These are phyloP conservation scores for Fraxinus nigra DNA, from an alignment of 305 asterid species.

Conservation along the genomic window DNA sequence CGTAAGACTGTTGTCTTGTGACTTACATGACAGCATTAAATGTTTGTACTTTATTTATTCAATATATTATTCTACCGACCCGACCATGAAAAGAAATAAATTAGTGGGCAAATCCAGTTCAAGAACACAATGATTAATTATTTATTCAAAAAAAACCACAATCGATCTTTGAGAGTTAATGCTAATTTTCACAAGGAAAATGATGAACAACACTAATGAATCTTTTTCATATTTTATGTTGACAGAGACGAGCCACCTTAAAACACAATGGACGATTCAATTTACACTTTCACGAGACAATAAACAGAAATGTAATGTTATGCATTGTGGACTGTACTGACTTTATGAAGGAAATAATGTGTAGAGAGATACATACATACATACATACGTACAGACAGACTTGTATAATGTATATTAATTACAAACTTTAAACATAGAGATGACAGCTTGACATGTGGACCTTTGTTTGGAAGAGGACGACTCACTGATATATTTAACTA, in stretches of 20 bases:
- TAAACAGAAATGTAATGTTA: background rate
- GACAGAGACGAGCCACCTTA: background rate
- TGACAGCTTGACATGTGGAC: constrained; percentile 54
- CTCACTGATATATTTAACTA: constrained; percentile 49
- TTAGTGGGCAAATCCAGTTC: background rate
- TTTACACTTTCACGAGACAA: background rate
- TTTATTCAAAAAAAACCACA: background rate
- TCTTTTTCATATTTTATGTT: background rate
- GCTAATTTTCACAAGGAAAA: background rate
- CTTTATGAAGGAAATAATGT: background rate
- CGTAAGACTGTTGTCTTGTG: background rate
- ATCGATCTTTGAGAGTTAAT: background rate
- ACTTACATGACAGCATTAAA: background rate
- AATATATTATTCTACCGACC: background rate
- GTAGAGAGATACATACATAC: background rate
- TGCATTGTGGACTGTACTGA: background rate
- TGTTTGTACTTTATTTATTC: background rate
- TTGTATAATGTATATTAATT: background rate
- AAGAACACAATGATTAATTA: background rate
- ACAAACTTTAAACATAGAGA: constrained; percentile 18
- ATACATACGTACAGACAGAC: background rate
- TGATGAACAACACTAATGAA: background rate
- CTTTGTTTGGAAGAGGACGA: constrained; percentile 47
- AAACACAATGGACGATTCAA: background rate
- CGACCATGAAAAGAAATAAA: background rate